Evolutionary conservation across 164 flowering plant genomes (phyloP).

Genomic region (Stephania yunnanensis): DNA sequence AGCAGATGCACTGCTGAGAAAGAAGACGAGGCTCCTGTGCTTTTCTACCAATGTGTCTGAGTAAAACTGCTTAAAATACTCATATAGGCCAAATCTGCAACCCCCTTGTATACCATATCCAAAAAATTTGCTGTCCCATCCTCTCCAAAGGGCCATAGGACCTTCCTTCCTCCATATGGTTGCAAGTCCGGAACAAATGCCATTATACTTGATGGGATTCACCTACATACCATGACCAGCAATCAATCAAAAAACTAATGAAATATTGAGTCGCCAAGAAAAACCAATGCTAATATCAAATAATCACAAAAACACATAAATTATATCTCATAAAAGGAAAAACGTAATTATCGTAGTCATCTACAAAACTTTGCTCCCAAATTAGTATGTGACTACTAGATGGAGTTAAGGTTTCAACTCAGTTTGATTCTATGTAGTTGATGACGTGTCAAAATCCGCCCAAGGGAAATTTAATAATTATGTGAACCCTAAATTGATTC

Average conservation of each 20-base stretch:
- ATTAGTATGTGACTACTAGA: no score
- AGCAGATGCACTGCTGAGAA: slow-evolving; percentile 86
- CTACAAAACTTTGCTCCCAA: no score
- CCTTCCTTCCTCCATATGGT: slow-evolving; percentile 74
- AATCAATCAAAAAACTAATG: background rate
- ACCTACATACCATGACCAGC: slow-evolving; percentile 63
- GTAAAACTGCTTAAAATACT: slow-evolving; percentile 77
- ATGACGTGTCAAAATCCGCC: no score
- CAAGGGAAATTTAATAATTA: no score
- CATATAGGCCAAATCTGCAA: slow-evolving; percentile 87
- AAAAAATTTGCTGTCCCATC: slow-evolving; percentile 76
- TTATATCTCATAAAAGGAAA: background rate
- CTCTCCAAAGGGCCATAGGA: slow-evolving; percentile 80
- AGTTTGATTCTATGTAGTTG: no score
- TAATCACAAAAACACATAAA: background rate
- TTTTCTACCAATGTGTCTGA: slow-evolving; percentile 43
- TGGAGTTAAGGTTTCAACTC: no score
- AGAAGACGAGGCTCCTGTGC: slow-evolving; percentile 54
- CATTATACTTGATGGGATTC: slow-evolving; percentile 65
- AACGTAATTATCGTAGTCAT: background rate
- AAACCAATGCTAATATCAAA: background rate
- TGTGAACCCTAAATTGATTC: no score
- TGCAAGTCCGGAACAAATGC: slow-evolving; percentile 53
- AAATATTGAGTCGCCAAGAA: background rate
- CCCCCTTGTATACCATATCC: slow-evolving; percentile 97